Conservation (phyloP, 805 yeast genomes). For the Candida ponderosae region DNA sequence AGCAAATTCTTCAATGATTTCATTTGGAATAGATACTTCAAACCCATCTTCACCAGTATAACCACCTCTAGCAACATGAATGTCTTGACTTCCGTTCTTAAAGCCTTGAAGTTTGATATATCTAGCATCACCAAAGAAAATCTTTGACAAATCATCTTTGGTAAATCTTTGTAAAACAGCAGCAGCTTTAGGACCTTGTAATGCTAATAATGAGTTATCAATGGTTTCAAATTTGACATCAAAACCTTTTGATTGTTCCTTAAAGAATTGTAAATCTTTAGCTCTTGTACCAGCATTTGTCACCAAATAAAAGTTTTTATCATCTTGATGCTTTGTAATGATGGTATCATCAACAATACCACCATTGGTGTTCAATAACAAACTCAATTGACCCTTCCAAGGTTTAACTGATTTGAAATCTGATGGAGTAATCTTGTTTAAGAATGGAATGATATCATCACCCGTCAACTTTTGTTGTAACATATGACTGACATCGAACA, state of each 20-base stretch:
- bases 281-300: conserved; percentile 95
- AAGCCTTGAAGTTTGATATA: conserved; percentile 22
- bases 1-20: conserved; percentile 54
- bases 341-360: conserved; percentile 92
- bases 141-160: conserved; percentile 42
- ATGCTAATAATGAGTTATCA: conserved; percentile 73
- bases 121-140: conserved; percentile 65
- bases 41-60: conserved; percentile 99
- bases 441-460: conserved; percentile 51
- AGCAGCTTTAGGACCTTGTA: conserved; percentile 91
- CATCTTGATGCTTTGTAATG: conserved; percentile 71
- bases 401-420: conserved; percentile 54
- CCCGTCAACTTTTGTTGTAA: conserved; percentile 81
- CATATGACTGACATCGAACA: conserved; percentile 97
- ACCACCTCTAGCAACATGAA: conserved; percentile 90
- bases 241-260: conserved; percentile 34
- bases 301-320: conserved; percentile 67
- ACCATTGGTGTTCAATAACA: conserved; percentile 65
- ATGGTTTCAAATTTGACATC: conserved; percentile 36
- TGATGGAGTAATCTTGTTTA: conserved; percentile 83
- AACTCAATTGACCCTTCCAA: conserved; percentile 67
- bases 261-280: conserved; percentile 64
- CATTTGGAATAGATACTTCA: conserved; percentile 72
- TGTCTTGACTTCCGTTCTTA: conserved; percentile 28
- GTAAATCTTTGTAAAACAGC: conserved; percentile 58